Evolutionary conservation across 805 yeast genomes (phyloP).

Genomic region (Saccharomycopsis vini): DNA sequence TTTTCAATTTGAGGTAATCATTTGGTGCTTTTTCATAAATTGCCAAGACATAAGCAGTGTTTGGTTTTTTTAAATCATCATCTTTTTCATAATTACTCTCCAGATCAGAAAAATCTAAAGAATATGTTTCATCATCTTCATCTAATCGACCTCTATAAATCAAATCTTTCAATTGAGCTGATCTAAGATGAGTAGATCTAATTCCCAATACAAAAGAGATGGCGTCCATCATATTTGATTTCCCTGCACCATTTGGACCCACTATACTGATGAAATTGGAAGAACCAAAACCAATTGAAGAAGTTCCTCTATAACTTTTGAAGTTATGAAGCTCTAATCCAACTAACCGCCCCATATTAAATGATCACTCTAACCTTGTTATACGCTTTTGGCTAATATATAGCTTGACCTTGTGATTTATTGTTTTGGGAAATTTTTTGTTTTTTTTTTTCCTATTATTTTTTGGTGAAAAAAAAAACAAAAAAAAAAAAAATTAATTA

Average conservation of each 20-base stretch:
- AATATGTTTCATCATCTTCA: conserved; percentile 11
- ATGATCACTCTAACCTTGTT: neutral
- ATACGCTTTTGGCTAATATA: no score
- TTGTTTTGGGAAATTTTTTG: no score
- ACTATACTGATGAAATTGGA: conserved; percentile 81
- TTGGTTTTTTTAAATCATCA: conserved; percentile 31
- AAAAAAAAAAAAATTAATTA: neutral
- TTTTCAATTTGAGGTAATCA: conserved; percentile 47
- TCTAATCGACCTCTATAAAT: conserved; percentile 62
- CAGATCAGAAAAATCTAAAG: neutral
- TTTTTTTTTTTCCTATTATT: neutral
- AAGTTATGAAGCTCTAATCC: conserved; percentile 78
- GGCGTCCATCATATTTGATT: conserved; percentile 96
- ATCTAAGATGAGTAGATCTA: conserved; percentile 64
- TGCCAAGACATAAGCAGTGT: conserved; percentile 67
- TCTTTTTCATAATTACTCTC: conserved; percentile 17
- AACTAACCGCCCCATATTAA: conserved; percentile 67
- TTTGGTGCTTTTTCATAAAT: conserved; percentile 57
- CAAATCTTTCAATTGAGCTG: conserved; percentile 63
- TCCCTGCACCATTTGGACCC: conserved; percentile 99
- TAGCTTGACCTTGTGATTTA: no score
- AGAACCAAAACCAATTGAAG: conserved; percentile 74
- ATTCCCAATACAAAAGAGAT: conserved; percentile 91
- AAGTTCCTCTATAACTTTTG: conserved; percentile 79
- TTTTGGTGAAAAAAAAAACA: neutral